Percentiles rank a stretch among this genome's conserved stretches.
Conservation (phyloP, 768 basidiomycete genomes). For the Mycena crocata region DNA sequence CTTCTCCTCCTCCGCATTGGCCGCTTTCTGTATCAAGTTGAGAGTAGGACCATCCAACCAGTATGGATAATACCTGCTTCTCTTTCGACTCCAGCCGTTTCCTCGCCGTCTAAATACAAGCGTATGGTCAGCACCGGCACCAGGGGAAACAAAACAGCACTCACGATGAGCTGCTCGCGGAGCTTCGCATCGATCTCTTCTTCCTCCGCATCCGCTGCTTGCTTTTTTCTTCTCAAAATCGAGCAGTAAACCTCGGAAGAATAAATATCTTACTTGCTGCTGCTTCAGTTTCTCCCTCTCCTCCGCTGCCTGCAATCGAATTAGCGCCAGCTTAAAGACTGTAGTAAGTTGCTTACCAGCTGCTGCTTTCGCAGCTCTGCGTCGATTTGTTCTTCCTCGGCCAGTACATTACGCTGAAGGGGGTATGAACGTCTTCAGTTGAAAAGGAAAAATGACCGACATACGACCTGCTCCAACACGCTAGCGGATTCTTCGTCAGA, state of each 20-base stretch:
- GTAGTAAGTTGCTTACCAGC: neutral
- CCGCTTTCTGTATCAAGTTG: neutral
- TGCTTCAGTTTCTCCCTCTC: neutral
- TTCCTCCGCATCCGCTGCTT: neutral
- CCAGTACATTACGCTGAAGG: neutral
- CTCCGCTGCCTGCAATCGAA: neutral
- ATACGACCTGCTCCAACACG: neutral
- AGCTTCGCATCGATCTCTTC: slow-evolving; percentile 1
- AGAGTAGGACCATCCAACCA: neutral
- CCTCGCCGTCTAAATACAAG: neutral
- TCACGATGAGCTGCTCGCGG: slow-evolving; percentile 2
- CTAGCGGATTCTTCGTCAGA: too few species aligned
- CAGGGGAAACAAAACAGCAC: neutral
- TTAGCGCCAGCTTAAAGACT: neutral
- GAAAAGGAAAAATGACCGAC: neutral
- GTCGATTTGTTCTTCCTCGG: slow-evolving; percentile 4
- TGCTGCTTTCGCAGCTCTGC: slow-evolving; percentile 4
- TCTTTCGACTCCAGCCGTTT: neutral
- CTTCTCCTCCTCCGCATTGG: slow-evolving; percentile 1
- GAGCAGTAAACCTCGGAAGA: neutral
- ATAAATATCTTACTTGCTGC: neutral
- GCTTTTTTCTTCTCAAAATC: neutral
- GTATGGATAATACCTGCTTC: neutral
- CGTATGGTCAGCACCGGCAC: neutral
- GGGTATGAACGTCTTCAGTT: too few species aligned